These are phyloP conservation scores for Cadophora malorum DNA, from an alignment of 2,329 filamentous ascomycete species.

Conservation along the genomic window DNA sequence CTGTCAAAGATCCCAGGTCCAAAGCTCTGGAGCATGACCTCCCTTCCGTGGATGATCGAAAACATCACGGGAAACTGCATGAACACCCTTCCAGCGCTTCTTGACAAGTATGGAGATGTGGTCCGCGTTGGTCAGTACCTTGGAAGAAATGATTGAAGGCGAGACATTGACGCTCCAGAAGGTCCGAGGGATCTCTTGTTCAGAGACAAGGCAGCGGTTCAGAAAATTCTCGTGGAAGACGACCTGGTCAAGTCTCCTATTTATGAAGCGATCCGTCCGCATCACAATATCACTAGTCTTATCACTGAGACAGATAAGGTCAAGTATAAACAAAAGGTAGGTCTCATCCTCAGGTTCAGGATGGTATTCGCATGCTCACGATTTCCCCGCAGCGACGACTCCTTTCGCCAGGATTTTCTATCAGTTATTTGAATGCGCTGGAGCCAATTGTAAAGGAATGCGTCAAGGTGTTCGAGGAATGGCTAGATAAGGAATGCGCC, in stretches of 20 bases:
- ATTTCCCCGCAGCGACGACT: slow-evolving; percentile 27
- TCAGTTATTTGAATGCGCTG: slow-evolving; percentile 33
- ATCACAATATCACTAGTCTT: slow-evolving; percentile 24
- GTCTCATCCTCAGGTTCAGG: neutral
- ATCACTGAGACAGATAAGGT: slow-evolving; percentile 32
- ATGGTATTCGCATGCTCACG: neutral
- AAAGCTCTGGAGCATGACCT: slow-evolving; percentile 25
- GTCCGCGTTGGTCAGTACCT: slow-evolving; percentile 31
- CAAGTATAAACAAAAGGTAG: slow-evolving; percentile 33
- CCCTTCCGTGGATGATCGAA: slow-evolving; percentile 29
- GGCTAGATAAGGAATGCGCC: slow-evolving; percentile 24
- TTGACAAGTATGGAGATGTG: slow-evolving; percentile 34
- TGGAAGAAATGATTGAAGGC: neutral
- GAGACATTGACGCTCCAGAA: neutral
- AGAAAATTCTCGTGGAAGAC: slow-evolving; percentile 32
- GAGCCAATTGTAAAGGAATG: slow-evolving; percentile 34
- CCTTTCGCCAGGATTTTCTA: slow-evolving; percentile 34
- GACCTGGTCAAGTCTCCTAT: slow-evolving; percentile 30
- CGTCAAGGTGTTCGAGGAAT: slow-evolving; percentile 25
- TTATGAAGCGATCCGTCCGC: slow-evolving; percentile 26
- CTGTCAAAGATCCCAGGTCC: slow-evolving; percentile 36
- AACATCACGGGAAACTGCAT: slow-evolving; percentile 30
- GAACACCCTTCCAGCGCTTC: slow-evolving; percentile 18
- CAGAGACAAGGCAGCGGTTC: slow-evolving; percentile 25
- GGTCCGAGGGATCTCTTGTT: slow-evolving; percentile 32